A percentile compares a stretch with the other conserved stretches of the same genome.
Evolutionary conservation across 2,329 filamentous ascomycete genomes (phyloP).

Genomic region (Shiraia sp.): DNA sequence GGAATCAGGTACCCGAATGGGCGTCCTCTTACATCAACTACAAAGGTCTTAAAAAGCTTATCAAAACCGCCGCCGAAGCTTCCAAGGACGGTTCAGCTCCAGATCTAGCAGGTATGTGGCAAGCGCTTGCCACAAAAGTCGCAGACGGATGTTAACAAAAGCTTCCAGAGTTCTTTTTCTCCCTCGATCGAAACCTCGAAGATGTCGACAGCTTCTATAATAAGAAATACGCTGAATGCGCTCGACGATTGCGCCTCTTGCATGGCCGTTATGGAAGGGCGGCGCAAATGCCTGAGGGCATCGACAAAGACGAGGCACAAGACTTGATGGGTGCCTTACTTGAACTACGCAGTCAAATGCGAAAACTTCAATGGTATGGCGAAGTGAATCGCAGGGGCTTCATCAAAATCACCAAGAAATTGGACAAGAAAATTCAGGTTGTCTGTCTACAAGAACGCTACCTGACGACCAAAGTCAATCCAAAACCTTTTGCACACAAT

Average conservation of each 20-base stretch:
- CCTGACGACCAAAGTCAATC: constrained; percentile 86
- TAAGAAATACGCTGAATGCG: constrained; percentile 85
- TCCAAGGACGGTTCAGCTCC: constrained; percentile 71
- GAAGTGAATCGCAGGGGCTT: constrained; percentile 96
- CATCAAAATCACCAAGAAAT: constrained; percentile 97
- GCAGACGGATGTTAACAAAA: constrained; percentile 7
- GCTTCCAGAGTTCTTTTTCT: constrained; percentile 86
- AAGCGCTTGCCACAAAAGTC: neutral
- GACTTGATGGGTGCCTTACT: constrained; percentile 89
- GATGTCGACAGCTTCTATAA: constrained; percentile 97
- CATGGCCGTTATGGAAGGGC: constrained; percentile 84
- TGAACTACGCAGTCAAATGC: constrained; percentile 81
- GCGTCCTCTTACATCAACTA: constrained; percentile 84
- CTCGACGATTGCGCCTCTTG: constrained; percentile 80
- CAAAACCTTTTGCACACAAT: constrained; percentile 83
- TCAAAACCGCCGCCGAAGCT: constrained; percentile 75
- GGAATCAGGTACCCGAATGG: constrained; percentile 88
- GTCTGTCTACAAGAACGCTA: constrained; percentile 82
- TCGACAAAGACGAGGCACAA: constrained; percentile 87
- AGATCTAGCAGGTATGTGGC: constrained; percentile 83
- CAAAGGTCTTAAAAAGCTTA: constrained; percentile 90
- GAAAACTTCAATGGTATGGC: constrained; percentile 96
- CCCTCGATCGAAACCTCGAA: constrained; percentile 94
- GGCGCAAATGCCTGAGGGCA: constrained; percentile 68
- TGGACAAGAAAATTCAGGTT: constrained; percentile 88